Conservation (phyloP, 371 early-diverging fungal species). For the Conidiobolus incongruus region DNA sequence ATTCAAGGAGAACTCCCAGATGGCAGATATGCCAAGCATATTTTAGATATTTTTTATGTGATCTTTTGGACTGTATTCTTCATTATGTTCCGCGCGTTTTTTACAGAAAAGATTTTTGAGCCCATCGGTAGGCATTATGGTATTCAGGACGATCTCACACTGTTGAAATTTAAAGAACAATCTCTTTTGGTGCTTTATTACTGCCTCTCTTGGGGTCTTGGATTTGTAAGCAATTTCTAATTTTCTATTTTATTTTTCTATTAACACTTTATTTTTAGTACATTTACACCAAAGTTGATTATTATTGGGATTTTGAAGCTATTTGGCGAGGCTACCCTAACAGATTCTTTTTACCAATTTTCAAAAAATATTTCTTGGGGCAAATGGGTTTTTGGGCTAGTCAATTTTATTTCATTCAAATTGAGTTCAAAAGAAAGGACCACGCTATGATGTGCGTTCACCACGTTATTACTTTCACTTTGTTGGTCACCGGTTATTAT, state of each 20-base stretch:
- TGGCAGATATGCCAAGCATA: conserved; percentile 14
- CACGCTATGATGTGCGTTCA: conserved; percentile 57
- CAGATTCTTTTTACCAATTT: neutral
- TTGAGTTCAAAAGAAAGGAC: conserved; percentile 61
- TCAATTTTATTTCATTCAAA: conserved; percentile 36
- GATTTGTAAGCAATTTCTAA: conserved; percentile 20
- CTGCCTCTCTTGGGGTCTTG: conserved; percentile 27
- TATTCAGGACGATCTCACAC: conserved; percentile 19
- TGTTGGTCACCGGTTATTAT: conserved; percentile 40
- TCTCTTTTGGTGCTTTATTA: conserved; percentile 27
- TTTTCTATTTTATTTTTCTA: neutral
- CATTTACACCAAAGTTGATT: neutral
- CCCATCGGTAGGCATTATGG: conserved; percentile 24
- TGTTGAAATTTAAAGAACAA: conserved; percentile 41
- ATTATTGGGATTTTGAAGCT: neutral
- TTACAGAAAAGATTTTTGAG: conserved; percentile 28
- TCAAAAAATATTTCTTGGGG: conserved; percentile 51
- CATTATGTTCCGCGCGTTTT: conserved; percentile 29
- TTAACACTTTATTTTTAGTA: neutral
- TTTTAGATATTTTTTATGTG: conserved; percentile 29
- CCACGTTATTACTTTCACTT: conserved; percentile 46
- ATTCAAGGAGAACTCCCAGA: neutral
- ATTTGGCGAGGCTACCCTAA: conserved; percentile 5
- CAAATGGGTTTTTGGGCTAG: conserved; percentile 67
- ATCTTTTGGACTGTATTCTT: conserved; percentile 39